phyloP scores from a whole-genome alignment of 1,284 basidiomycete species.

The Boletus sp. region DNA sequence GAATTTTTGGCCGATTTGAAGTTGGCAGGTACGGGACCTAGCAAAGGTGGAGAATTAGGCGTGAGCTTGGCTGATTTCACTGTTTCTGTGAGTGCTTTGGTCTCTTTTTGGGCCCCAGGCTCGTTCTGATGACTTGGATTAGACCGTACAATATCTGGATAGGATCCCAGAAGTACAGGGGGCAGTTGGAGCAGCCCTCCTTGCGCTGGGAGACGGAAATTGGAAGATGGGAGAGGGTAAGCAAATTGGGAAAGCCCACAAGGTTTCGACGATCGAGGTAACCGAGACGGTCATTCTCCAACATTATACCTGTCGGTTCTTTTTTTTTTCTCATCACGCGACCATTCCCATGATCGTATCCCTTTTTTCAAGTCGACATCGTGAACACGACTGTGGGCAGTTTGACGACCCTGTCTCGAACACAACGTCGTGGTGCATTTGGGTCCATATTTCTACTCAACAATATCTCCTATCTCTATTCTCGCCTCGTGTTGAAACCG shows the following conservation, averaged over 20 bases:
- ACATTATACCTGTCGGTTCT: slow-evolving; percentile 65
- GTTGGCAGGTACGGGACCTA: slow-evolving; percentile 44
- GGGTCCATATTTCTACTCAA: slow-evolving; percentile 75
- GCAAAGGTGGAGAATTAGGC: slow-evolving; percentile 47
- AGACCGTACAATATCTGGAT: slow-evolving; percentile 69
- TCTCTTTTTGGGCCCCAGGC: neutral
- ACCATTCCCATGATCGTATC: neutral
- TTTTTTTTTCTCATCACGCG: neutral
- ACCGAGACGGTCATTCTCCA: slow-evolving; percentile 62
- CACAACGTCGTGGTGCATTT: slow-evolving; percentile 59
- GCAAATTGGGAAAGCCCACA: slow-evolving; percentile 49
- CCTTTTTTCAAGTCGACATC: slow-evolving; percentile 54
- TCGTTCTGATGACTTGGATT: neutral
- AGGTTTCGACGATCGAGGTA: slow-evolving; percentile 41
- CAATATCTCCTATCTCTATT: slow-evolving; percentile 66
- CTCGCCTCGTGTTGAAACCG: slow-evolving; percentile 52
- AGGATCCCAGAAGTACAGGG: slow-evolving; percentile 62
- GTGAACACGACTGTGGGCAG: slow-evolving; percentile 57
- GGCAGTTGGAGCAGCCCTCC: slow-evolving; percentile 59
- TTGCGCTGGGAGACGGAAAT: slow-evolving; percentile 74
- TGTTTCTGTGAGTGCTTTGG: slow-evolving; percentile 43
- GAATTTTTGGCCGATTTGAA: slow-evolving; percentile 76
- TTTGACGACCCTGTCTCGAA: slow-evolving; percentile 57
- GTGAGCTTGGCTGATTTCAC: slow-evolving; percentile 64
- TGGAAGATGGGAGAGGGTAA: slow-evolving; percentile 85